Percentiles rank a stretch among this genome's conserved stretches.
These are phyloP conservation scores for Sanguinoderma infundibulare DNA, from an alignment of 1,284 basidiomycete genomes.

Conservation along the genomic window DNA sequence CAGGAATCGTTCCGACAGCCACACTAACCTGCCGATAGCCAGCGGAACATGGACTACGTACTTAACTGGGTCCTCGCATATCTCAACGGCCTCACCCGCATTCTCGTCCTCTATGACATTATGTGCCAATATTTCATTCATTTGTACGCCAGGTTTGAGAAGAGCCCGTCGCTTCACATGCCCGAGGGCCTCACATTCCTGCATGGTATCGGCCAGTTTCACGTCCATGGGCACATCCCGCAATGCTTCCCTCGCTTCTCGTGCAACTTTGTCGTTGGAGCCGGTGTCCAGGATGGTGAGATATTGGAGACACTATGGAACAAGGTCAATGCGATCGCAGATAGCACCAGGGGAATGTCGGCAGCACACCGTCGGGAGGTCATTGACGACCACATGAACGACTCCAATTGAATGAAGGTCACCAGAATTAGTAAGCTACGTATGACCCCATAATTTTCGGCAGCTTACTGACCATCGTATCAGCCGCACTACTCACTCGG, in stretches of 20 bases:
- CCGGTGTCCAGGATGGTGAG: slow-evolving; percentile 25
- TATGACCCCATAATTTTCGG: no score
- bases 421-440: slow-evolving; percentile 1
- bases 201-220: slow-evolving; percentile 17
- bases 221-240: slow-evolving; percentile 23
- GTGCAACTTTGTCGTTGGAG: slow-evolving; percentile 22
- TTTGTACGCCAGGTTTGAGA: neutral
- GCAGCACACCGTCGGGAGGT: slow-evolving; percentile 24
- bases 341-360: slow-evolving; percentile 20
- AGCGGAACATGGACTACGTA: slow-evolving; percentile 29
- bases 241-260: slow-evolving; percentile 25
- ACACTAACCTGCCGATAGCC: no score
- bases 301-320: slow-evolving; percentile 29
- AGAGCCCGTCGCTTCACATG: neutral
- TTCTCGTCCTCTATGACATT: slow-evolving; percentile 6
- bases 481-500: neutral
- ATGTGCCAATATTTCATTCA: slow-evolving; percentile 1
- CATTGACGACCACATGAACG: slow-evolving; percentile 28
- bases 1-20: no score
- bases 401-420: slow-evolving; percentile 31
- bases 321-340: slow-evolving; percentile 18
- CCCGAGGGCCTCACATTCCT: neutral
- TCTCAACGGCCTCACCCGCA: neutral
- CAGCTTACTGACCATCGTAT: no score
- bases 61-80: neutral